Evolutionary conservation across 805 yeast species (phyloP), one percentile per base, ranked within the genome.

Genomic region (Candida namnaoensis): DNA sequence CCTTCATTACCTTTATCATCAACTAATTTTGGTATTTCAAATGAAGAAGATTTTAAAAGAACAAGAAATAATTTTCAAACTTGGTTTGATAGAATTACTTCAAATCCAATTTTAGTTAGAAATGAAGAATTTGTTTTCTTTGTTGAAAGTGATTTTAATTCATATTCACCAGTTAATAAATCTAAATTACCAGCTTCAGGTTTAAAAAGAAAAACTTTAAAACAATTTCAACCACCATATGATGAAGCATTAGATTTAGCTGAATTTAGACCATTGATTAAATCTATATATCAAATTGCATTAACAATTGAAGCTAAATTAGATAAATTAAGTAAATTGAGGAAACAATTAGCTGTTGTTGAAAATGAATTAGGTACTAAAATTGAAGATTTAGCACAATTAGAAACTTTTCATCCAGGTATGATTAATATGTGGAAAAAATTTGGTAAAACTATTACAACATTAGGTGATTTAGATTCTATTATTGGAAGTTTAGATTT

Each of bases 101-200:
- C 62, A 3, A 88, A 87, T 54, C 95, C 96, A 9, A 73, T 91
- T n/a, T 63, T 93, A 38, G 72, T 86, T 11, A 71, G 88, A 15
- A 95, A 88, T 59, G 95, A 88, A 51, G 99, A 93, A 59, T 75
- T 93, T 56, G 81, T 86, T 3, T 78, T 79, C 52, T 91, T 93
- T 56, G 71, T 86, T 33, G 95, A 87, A 53, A 76, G 83, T 48
- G 93, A 85, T 55, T 81, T 78, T 50, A 76, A 76, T 10, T 55
- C 67, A 1, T 70, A 70, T 45, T 53, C 64, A 5, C 74, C 74
- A 4, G 59, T 67, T 11, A 81, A 78, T 47, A 73, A 77, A 51
- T 66, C 72, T 35, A 66, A 72, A 37, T 72, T 80, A 30, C 80
- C 80, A 38, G 95, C 96, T 1, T 79, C 95, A 13, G 99, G 98